Evolutionary conservation across 2,329 filamentous ascomycete genomes (phyloP), one percentile per base, ranked within the genome.

Genomic region (Ophiostoma perfectum): DNA sequence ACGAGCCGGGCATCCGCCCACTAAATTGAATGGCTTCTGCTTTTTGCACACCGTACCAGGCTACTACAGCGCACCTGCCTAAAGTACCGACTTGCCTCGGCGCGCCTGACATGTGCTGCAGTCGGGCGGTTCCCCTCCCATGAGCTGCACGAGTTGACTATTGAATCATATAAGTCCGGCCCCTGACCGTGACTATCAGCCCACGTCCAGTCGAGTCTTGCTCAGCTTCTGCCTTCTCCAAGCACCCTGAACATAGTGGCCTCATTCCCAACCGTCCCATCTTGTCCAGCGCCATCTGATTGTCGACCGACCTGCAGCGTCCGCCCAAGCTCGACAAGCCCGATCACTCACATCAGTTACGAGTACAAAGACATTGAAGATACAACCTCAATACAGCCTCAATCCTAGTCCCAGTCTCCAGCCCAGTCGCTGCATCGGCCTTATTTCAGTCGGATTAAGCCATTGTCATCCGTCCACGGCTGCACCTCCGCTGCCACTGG

Each of bases 71-170:
- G 27, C 55, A 55, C 49, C n/a, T 55, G 18, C 55, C 52, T 12
- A 60, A 39, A 39, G 11, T 60, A 60, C 55, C 55, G 55, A 60
- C 27, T 38, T 60, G 55, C 55, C 55, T 60, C 55, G 55, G 55
- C 27, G 55, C 27, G 27, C 27, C 55, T 60, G 55, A 38, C 55
- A 60, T 60, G 55, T 60, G 55, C 55, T 36, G 55, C 4, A 38
- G 5, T 9, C 27, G n/a, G n/a, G 27, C 27, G 27, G 5, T 47
- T 6, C 55, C 27, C 55, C 55, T 11, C 55, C 27, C 55, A 38
- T 18, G 27, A 38, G 55, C 38, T 38, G 18, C 55, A 16, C 55
- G 55, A 60, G 55, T 27, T 38, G 27, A 16, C 9, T 7, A 18
- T 18, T 27, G 9, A 9, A 60, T 36, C 8, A 60, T 60, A 60